A percentile compares a stretch with the other conserved stretches of the same genome.
These are phyloP conservation scores for Mikania micrantha DNA, from an alignment of 129 eudicot species.

Conservation along the genomic window DNA sequence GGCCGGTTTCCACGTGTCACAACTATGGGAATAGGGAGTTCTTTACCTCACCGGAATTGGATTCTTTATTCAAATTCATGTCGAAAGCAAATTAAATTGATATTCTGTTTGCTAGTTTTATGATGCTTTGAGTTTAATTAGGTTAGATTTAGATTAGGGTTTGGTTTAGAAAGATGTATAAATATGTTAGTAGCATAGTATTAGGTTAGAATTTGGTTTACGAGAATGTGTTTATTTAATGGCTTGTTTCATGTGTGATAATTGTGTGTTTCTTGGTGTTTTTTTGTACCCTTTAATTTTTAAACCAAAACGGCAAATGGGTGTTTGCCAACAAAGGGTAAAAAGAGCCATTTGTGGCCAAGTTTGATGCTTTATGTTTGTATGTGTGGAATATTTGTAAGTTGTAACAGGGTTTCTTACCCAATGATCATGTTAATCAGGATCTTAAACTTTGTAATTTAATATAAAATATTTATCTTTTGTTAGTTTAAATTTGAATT, in stretches of 20 bases:
- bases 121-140: constrained; percentile 2
- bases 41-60: constrained; percentile 79
- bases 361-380: constrained; percentile 24
- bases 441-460: constrained; percentile 11
- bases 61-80: constrained; percentile 43
- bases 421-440: background rate
- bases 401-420: constrained; percentile 35
- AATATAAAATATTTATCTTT: constrained; percentile 2
- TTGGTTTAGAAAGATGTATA: constrained; percentile 29
- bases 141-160: constrained; percentile 25
- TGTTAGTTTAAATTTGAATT: background rate
- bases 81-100: constrained; percentile 30
- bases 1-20: constrained; percentile 47
- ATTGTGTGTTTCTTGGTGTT: constrained; percentile 2
- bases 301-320: constrained; percentile 29
- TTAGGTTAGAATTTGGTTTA: constrained; percentile 27
- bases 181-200: constrained; percentile 17
- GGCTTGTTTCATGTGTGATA: constrained; percentile 21
- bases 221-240: constrained; percentile 21
- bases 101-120: constrained; percentile 11
- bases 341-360: constrained; percentile 27
- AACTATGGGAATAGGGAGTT: constrained; percentile 47
- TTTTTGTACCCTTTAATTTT: background rate
- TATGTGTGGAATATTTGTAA: constrained; percentile 16
- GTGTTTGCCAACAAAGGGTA: constrained; percentile 22